phyloP scores from a whole-genome alignment of 2,329 filamentous ascomycete genomes.

The Colletotrichum theobromicola region DNA sequence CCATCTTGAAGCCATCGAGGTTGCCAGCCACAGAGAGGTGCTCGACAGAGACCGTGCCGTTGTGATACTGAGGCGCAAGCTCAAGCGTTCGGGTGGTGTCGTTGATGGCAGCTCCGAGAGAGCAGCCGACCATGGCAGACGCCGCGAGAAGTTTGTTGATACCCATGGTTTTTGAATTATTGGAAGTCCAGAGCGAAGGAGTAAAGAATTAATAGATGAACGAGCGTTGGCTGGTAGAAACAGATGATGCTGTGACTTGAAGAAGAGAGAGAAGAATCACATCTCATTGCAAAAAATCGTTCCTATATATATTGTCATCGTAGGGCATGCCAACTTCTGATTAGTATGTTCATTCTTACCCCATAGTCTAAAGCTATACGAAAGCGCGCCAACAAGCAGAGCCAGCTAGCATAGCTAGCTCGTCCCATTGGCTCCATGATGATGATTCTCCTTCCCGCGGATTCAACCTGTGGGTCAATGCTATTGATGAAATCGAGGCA shows the following conservation, averaged over 20 bases:
- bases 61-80: neutral
- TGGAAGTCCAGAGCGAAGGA: neutral
- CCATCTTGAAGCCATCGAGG: neutral
- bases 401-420: accelerated
- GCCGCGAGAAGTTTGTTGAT: neutral
- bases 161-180: neutral
- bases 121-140: neutral
- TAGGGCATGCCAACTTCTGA: accelerated
- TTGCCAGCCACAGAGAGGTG: neutral
- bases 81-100: neutral
- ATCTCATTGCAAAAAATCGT: accelerated
- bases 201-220: neutral
- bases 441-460: neutral
- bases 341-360: neutral
- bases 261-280: accelerated
- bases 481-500: neutral
- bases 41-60: neutral
- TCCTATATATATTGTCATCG: neutral
- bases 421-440: neutral
- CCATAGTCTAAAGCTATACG: neutral
- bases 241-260: neutral
- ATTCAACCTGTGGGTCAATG: neutral
- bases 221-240: neutral
- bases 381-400: neutral
- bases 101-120: neutral